Base-by-base conservation (phyloP, 805 yeast species). In the Wickerhamomyces mucosus region DNA sequence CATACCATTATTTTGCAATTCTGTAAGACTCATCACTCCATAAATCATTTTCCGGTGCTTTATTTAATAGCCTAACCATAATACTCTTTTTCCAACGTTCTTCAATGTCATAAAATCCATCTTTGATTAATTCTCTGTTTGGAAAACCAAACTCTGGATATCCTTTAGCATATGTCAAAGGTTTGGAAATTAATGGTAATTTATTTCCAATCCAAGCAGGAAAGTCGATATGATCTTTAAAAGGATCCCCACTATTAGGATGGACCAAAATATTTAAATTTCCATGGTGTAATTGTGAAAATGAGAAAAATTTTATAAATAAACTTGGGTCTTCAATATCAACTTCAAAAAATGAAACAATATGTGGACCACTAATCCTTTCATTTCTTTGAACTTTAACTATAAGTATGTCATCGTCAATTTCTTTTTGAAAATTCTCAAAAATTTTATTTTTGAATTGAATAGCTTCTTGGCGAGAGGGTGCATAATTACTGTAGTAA, bases 201-300 rank as follows among this genome's bases (percentile, higher is more conserved):
- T 56, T 61, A 38, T 60, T 56, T 8, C 75, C 76, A 32, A 70
- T 48, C 77, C 77, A 71, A 20, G 67, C 47, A 0, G 76, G 75
- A 41, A 60, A 55, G 5, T 46, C 46, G 0, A 75, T 71, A 44
- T 71, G 76, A 45, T 71, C 76, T 6, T 28, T 38, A 21, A 57
- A 38, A 3, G 32, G 31, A 27, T 59, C 67, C 5, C 69, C 72
- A 17, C 54, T 44, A 14, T 48, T 58, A 13, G 76, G 77, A 41
- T 71, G 77, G 19, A 71, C 65, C 40, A 71, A 50, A 3, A 70
- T 74, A n/a, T 67, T 58, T 26, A 71, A 51, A 5, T 48, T 39
- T 2, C 72, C 73, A 40, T 71, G 76, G 44, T 70, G 57, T 33
- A 65, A 35, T 40, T 67, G 73, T 41, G 57, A 67, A 40, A 63